Conservation (phyloP, 1,284 basidiomycete species). For the Boletus smithii region DNA sequence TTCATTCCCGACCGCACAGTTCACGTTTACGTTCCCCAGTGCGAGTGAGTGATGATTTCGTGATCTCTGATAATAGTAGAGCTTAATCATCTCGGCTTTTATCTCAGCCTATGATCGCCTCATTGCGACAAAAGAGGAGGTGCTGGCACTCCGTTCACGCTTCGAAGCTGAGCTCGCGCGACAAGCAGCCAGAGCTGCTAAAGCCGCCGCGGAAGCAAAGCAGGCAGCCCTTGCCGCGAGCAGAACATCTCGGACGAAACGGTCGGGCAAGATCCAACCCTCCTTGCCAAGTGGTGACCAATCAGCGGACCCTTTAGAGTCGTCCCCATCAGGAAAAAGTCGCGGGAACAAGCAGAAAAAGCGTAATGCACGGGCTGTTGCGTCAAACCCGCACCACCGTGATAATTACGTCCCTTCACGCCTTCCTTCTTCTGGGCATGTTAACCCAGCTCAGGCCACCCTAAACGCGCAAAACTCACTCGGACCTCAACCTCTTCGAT, state of each 20-base stretch:
- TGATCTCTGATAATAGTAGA: slow-evolving; percentile 22
- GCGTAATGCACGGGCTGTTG: slow-evolving; percentile 78
- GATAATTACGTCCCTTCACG: slow-evolving; percentile 84
- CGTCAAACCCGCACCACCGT: slow-evolving; percentile 87
- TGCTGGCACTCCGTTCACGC: slow-evolving; percentile 55
- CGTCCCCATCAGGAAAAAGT: slow-evolving; percentile 33
- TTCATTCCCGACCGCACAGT: slow-evolving; percentile 48
- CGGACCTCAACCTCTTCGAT: slow-evolving; percentile 58
- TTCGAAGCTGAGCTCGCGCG: slow-evolving; percentile 70
- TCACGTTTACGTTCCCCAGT: slow-evolving; percentile 58
- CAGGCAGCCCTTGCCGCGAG: slow-evolving; percentile 34
- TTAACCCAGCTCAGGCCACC: slow-evolving; percentile 38
- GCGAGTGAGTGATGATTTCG: slow-evolving; percentile 58
- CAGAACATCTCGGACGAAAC: slow-evolving; percentile 36
- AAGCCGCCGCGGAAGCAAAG: slow-evolving; percentile 43
- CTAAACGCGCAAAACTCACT: slow-evolving; percentile 48
- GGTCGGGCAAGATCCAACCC: slow-evolving; percentile 39
- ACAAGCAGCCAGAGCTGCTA: slow-evolving; percentile 58
- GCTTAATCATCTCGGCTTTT: slow-evolving; percentile 25
- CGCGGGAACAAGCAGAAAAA: slow-evolving; percentile 82
- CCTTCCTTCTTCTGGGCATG: slow-evolving; percentile 55
- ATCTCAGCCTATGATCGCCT: slow-evolving; percentile 65
- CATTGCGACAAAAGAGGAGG: slow-evolving; percentile 62
- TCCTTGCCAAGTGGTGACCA: slow-evolving; percentile 31
- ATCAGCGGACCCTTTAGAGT: slow-evolving; percentile 39